Base-by-base conservation (phyloP, 345 rosid genomes). In the Aquilaria yunnanensis region DNA sequence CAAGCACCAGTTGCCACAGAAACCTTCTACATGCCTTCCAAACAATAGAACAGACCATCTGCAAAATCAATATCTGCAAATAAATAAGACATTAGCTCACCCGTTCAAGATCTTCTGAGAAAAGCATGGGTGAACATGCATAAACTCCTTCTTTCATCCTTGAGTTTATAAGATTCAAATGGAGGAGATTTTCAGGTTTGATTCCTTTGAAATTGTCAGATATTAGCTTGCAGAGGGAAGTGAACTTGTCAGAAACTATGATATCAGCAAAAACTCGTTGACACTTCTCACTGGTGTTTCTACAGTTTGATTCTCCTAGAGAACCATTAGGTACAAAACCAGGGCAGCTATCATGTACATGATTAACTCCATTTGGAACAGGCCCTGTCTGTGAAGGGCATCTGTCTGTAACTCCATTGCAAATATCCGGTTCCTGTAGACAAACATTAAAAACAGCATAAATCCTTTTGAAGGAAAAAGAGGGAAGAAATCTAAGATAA, bases 71-170 rank as follows among this genome's bases (percentile, higher is more conserved):
- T 16, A 41, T 30, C 61, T 51, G 8, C 37, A 45, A 57, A 62
- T 51, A 47, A 37, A 52, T 34, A 47, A 51, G 59, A 14, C 30
- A 31, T 51, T 5, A 71, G 56, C 56, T 67, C 71, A 94, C 99
- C 96, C 72, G 80, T 64, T 75, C 80, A 62, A 91, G 67, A 81
- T 94, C 96, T 4, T 74, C 64, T 60, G 67, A 64, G 72, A 94
- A 84, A 60, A 80, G 91, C 67, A 47, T 9, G 58, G 91, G 97
- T 9, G 84, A 79, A 14, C 14, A 32, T 61, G 85, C 97, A 82
- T 94, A 94, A 48, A 67, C 73, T 74, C 96, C 97, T 32, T 81
- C 83, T 70, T 80, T 85, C 97, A 88, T 86, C 78, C 84, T 85
- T 59, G 72, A 68, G 72, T 88, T 71, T 80, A 94, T 75, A 59